phyloP scores from a whole-genome alignment of 2,329 filamentous ascomycete genomes.

The Aspergillus sp. region DNA sequence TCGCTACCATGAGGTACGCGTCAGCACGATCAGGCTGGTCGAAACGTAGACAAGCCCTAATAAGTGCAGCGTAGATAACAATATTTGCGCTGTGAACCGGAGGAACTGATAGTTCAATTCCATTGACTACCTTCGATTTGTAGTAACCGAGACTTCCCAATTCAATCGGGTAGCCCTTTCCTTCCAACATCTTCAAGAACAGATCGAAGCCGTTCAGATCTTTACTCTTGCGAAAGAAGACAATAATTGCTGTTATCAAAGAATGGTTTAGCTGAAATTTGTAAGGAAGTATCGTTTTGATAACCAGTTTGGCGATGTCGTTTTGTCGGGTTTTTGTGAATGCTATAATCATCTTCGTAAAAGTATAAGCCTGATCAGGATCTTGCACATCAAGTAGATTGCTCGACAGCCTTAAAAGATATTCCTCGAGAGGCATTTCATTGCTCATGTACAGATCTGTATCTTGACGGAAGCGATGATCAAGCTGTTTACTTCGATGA shows the following conservation, averaged over 20 bases:
- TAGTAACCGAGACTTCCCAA: constrained; percentile 28
- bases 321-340: constrained; percentile 41
- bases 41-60: constrained; percentile 39
- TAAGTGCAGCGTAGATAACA: constrained; percentile 36
- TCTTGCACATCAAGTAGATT: constrained; percentile 37
- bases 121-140: constrained; percentile 31
- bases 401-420: constrained; percentile 36
- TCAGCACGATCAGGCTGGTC: constrained; percentile 42
- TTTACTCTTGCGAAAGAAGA: constrained; percentile 40
- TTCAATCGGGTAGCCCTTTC: constrained; percentile 35
- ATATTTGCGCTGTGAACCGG: constrained; percentile 34
- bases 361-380: constrained; percentile 34
- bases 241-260: constrained; percentile 37
- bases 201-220: constrained; percentile 43
- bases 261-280: constrained; percentile 36
- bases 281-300: constrained; percentile 39
- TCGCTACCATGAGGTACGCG: constrained; percentile 39
- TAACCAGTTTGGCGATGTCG: constrained; percentile 39
- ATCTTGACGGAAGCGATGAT: constrained; percentile 30
- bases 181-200: constrained; percentile 38
- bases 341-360: constrained; percentile 36
- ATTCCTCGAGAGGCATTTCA: constrained; percentile 34
- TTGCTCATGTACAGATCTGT: constrained; percentile 29
- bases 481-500: constrained; percentile 22
- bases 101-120: constrained; percentile 37